Conservation (phyloP, 176 grass and related monocot species). For the Hordeum marinum region DNA sequence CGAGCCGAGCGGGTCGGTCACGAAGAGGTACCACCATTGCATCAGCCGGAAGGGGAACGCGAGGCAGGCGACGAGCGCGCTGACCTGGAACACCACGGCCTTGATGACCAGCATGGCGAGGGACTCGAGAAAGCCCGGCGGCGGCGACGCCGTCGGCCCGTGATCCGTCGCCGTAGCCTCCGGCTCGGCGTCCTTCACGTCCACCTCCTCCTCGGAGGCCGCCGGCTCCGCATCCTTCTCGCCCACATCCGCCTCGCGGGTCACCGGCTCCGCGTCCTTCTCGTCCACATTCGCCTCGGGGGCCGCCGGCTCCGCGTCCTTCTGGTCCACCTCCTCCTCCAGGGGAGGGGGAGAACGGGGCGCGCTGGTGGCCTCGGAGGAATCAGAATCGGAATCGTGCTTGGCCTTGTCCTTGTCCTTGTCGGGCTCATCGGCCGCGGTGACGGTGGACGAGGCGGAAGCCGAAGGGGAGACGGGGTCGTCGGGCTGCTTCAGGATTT, state of each 20-base stretch:
- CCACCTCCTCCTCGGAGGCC: neutral
- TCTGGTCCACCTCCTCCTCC: neutral
- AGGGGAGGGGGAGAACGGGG: neutral
- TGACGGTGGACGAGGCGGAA: conserved; percentile 21
- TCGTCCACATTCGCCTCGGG: neutral
- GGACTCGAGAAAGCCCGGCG: conserved; percentile 34
- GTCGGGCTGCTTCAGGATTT: conserved; percentile 2
- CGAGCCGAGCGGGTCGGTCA: conserved; percentile 51
- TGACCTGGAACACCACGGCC: conserved; percentile 61
- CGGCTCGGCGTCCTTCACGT: neutral
- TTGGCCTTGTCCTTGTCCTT: neutral
- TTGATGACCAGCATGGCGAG: conserved; percentile 50
- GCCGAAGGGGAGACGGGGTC: neutral
- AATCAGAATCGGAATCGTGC: neutral
- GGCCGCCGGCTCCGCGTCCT: neutral
- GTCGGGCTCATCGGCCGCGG: conserved; percentile 11
- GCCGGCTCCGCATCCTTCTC: neutral
- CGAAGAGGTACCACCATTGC: conserved; percentile 47
- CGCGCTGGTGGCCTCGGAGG: conserved; percentile 21
- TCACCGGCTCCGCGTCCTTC: neutral
- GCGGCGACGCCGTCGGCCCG: neutral
- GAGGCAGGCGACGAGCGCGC: conserved; percentile 45
- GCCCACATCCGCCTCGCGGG: neutral
- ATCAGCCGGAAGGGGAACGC: conserved; percentile 65
- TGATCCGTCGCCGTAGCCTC: neutral